Percentiles rank a stretch among this genome's conserved stretches.
phyloP scores from a whole-genome alignment of 176 grass and related monocot species.

The Carex cristatella region DNA sequence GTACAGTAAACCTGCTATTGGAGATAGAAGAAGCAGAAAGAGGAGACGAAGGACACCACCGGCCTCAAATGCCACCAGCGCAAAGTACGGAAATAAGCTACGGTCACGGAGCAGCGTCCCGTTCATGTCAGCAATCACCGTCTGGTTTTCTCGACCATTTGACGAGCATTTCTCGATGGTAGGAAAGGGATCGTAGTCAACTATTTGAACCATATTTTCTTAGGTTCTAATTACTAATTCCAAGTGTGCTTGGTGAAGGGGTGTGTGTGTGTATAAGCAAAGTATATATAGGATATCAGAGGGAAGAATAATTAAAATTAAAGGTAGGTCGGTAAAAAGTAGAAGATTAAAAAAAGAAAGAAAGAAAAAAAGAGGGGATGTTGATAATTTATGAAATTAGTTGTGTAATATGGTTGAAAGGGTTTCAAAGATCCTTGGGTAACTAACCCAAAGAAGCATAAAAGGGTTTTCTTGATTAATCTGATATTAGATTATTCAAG shows the following conservation, averaged over 20 bases:
- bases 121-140: slow-evolving; percentile 59
- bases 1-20: slow-evolving; percentile 33
- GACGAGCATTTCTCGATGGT: slow-evolving; percentile 62
- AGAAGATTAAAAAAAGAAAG: slow-evolving; percentile 1
- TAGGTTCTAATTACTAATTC: neutral
- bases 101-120: slow-evolving; percentile 53
- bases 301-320: slow-evolving; percentile 15
- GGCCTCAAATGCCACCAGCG: slow-evolving; percentile 62
- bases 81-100: slow-evolving; percentile 80
- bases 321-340: slow-evolving; percentile 31
- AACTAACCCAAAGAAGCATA: slow-evolving; percentile 6
- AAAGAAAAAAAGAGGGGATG: neutral
- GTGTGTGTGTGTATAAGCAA: slow-evolving; percentile 18
- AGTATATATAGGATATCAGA: neutral
- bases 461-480: neutral
- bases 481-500: no score
- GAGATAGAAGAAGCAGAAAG: slow-evolving; percentile 42
- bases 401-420: neutral
- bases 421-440: slow-evolving; percentile 14
- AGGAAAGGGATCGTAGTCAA: slow-evolving; percentile 41
- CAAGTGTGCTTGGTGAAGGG: neutral
- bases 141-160: slow-evolving; percentile 38
- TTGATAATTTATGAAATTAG: neutral
- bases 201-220: slow-evolving; percentile 17
- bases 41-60: slow-evolving; percentile 52